These are phyloP conservation scores for Suillus fuscotomentosus DNA, from an alignment of 768 basidiomycete species.

Conservation along the genomic window DNA sequence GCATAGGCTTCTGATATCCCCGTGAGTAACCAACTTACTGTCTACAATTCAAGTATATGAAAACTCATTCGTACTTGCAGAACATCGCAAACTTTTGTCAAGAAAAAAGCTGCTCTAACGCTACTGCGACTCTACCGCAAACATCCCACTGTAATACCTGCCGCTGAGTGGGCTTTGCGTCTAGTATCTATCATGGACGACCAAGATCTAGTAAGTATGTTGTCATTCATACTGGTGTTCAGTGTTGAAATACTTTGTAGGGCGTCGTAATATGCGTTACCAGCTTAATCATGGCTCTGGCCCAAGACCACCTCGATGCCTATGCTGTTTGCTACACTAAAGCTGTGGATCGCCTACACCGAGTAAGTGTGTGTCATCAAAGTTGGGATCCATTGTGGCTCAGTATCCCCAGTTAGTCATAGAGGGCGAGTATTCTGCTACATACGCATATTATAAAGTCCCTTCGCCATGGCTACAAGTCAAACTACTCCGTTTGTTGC, in stretches of 20 bases:
- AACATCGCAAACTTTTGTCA: constrained; percentile 92
- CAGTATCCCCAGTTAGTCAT: constrained; percentile 67
- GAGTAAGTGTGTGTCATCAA: constrained; percentile 44
- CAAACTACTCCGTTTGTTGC: constrained; percentile 86
- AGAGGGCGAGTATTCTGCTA: constrained; percentile 82
- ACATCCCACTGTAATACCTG: constrained; percentile 91
- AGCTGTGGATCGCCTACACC: constrained; percentile 85
- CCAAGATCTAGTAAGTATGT: constrained; percentile 61
- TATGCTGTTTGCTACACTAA: constrained; percentile 93
- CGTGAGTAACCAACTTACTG: constrained; percentile 48
- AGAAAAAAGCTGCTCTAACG: constrained; percentile 97
- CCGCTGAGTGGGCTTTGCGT: constrained; percentile 92
- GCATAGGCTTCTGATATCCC: constrained; percentile 90
- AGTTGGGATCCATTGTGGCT: constrained; percentile 10
- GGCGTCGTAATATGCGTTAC: constrained; percentile 95
- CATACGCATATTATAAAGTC: constrained; percentile 97
- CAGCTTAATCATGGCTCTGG: constrained; percentile 89
- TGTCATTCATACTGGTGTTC: neutral
- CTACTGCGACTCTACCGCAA: constrained; percentile 92
- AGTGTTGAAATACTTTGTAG: constrained; percentile 36
- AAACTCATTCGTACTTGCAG: constrained; percentile 38
- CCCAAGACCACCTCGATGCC: constrained; percentile 90
- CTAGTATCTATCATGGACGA: constrained; percentile 98
- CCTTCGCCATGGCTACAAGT: constrained; percentile 98
- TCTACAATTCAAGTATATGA: constrained; percentile 14